Percentiles rank a stretch among this genome's conserved stretches.
Evolutionary conservation across 179 eudicot species (phyloP).

Genomic region (Silene coronaria): DNA sequence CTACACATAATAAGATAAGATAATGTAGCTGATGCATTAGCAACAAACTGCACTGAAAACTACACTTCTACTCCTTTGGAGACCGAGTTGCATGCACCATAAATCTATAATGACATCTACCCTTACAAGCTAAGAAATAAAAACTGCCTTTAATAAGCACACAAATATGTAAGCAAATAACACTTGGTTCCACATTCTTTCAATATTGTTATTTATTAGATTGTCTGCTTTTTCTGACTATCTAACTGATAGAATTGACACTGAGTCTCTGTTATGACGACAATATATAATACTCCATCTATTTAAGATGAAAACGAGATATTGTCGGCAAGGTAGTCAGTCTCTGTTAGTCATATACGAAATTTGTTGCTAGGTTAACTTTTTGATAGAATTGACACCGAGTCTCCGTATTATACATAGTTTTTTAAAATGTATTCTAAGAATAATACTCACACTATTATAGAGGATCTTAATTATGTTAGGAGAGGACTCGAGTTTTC

Average conservation of each 20-base stretch:
- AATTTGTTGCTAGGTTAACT: too few species aligned
- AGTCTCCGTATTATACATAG: too few species aligned
- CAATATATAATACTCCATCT: too few species aligned
- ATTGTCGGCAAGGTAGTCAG: too few species aligned
- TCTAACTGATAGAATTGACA: neutral
- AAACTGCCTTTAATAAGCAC: neutral
- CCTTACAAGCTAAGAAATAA: conserved; percentile 23
- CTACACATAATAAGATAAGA: neutral
- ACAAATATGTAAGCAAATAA: neutral
- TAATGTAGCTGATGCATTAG: neutral
- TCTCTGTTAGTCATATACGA: too few species aligned
- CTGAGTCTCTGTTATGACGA: too few species aligned
- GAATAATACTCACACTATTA: too few species aligned
- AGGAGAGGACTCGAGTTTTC: too few species aligned
- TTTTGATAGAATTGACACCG: too few species aligned
- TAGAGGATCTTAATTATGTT: too few species aligned
- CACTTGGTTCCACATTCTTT: neutral
- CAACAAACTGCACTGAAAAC: neutral
- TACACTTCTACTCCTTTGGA: neutral
- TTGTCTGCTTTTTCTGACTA: conserved; percentile 1
- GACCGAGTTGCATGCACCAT: neutral
- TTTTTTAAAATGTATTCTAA: too few species aligned
- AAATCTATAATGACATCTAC: conserved; percentile 8
- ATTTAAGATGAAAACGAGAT: too few species aligned
- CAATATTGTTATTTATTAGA: neutral